These are phyloP conservation scores for Trichoderma afroharzianum DNA, from an alignment of 2,329 filamentous ascomycete species.

Conservation along the genomic window DNA sequence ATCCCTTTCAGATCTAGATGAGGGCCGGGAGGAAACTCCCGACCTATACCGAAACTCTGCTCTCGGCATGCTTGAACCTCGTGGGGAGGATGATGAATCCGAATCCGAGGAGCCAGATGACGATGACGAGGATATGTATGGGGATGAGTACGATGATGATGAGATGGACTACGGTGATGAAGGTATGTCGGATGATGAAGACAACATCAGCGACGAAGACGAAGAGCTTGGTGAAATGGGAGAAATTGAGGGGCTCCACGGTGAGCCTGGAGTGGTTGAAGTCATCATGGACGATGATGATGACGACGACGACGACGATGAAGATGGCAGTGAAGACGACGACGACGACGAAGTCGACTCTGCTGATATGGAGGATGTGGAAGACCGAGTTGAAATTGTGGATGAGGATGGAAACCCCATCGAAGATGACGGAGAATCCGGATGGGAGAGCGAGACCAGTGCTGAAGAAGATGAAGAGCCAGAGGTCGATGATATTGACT, in stretches of 20 bases:
- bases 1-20: slow-evolving; percentile 82
- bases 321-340: slow-evolving; percentile 53
- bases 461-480: slow-evolving; percentile 53
- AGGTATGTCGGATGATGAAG: slow-evolving; percentile 76
- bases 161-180: slow-evolving; percentile 90
- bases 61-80: slow-evolving; percentile 86
- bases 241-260: slow-evolving; percentile 71
- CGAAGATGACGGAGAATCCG: slow-evolving; percentile 57
- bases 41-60: slow-evolving; percentile 97
- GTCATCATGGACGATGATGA: slow-evolving; percentile 75
- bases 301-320: slow-evolving; percentile 61
- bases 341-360: slow-evolving; percentile 47
- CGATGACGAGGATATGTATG: slow-evolving; percentile 89
- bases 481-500: slow-evolving; percentile 52
- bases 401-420: slow-evolving; percentile 60
- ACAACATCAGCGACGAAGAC: slow-evolving; percentile 86
- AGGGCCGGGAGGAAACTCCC: slow-evolving; percentile 88
- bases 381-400: slow-evolving; percentile 54
- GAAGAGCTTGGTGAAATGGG: slow-evolving; percentile 81
- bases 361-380: slow-evolving; percentile 49
- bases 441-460: slow-evolving; percentile 59
- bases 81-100: slow-evolving; percentile 75
- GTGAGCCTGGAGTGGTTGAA: slow-evolving; percentile 61
- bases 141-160: slow-evolving; percentile 84
- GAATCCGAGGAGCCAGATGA: slow-evolving; percentile 68